Percentiles rank a stretch among this genome's conserved stretches.
These are phyloP conservation scores for Nicotiana rustica DNA, from an alignment of 305 asterid genomes.

Conservation along the genomic window DNA sequence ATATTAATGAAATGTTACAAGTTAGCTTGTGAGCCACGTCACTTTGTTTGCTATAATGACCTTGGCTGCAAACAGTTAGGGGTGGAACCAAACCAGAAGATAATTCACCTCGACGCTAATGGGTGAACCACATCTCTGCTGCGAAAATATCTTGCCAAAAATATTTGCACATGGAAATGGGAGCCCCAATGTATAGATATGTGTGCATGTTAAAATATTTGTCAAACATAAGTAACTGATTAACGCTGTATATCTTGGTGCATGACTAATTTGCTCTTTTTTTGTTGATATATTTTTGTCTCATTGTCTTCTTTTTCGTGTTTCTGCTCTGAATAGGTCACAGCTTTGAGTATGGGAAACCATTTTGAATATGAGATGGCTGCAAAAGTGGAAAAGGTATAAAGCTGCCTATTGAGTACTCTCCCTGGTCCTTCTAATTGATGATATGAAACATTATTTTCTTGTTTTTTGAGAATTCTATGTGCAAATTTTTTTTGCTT, in stretches of 20 bases:
- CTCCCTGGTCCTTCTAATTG: not conserved
- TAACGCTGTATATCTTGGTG: slow-evolving; percentile 24
- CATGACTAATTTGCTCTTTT: slow-evolving; percentile 24
- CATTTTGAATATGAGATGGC: slow-evolving; percentile 83
- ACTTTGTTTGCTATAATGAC: slow-evolving; percentile 16
- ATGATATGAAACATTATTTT: slow-evolving; percentile 29
- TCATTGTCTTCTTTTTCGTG: slow-evolving; percentile 38
- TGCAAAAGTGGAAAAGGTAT: slow-evolving; percentile 89
- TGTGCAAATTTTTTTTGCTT: slow-evolving; percentile 4
- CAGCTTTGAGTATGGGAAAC: slow-evolving; percentile 93
- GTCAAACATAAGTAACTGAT: slow-evolving; percentile 25
- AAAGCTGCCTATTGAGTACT: slow-evolving; percentile 33
- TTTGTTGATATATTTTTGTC: slow-evolving; percentile 29
- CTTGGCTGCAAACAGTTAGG: slow-evolving; percentile 26
- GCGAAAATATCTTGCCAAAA: not conserved
- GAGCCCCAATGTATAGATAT: slow-evolving; percentile 18
- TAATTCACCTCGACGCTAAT: not conserved
- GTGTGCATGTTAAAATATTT: slow-evolving; percentile 22
- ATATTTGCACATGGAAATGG: slow-evolving; percentile 8
- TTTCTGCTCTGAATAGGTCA: slow-evolving; percentile 55
- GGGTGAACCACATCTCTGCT: slow-evolving; percentile 23
- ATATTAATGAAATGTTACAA: not conserved
- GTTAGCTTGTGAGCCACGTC: not conserved
- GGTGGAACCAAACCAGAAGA: slow-evolving; percentile 29
- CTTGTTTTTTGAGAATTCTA: slow-evolving; percentile 23